phyloP scores from a whole-genome alignment of 1,284 basidiomycete genomes.

The Cerioporus squamosus region DNA sequence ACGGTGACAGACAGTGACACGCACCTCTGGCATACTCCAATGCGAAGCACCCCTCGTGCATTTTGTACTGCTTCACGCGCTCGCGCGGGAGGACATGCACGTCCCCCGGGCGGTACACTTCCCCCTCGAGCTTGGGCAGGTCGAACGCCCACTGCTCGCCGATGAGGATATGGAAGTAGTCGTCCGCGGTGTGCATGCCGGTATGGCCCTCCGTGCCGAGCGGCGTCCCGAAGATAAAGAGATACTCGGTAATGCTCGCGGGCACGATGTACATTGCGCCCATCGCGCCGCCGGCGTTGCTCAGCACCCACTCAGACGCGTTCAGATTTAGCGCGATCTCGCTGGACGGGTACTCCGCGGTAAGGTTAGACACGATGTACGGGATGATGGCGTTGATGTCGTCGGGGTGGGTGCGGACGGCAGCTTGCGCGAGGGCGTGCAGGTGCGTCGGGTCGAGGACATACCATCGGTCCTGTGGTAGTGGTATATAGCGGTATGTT shows the following conservation, averaged over 20 bases:
- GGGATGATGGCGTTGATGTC: conserved; percentile 32
- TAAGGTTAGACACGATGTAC: conserved; percentile 73
- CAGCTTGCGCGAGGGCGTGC: conserved; percentile 69
- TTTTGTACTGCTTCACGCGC: conserved; percentile 94
- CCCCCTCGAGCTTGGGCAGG: conserved; percentile 82
- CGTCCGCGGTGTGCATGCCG: conserved; percentile 93
- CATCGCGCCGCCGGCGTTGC: conserved; percentile 99
- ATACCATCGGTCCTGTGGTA: conserved; percentile 59
- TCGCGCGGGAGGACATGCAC: conserved; percentile 84
- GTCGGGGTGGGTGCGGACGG: conserved; percentile 27
- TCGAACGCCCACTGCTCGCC: conserved; percentile 93
- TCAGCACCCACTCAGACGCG: conserved; percentile 91
- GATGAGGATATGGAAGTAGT: conserved; percentile 95
- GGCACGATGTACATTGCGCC: conserved; percentile 98
- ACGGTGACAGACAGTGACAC: conserved; percentile 8
- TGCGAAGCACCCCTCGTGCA: conserved; percentile 95
- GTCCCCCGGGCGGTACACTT: conserved; percentile 83
- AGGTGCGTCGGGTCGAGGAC: conserved; percentile 72
- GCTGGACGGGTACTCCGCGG: conserved; percentile 60
- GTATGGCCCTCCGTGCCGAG: conserved; percentile 97
- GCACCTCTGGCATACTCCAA: conserved; percentile 92
- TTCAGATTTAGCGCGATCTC: conserved; percentile 65
- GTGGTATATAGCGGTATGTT: too few relatives aligned
- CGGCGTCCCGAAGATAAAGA: conserved; percentile 95
- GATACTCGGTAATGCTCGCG: conserved; percentile 88